Evolutionary conservation across 371 early-diverging fungal species (phyloP).

Genomic region (Sporodiniella umbellata): DNA sequence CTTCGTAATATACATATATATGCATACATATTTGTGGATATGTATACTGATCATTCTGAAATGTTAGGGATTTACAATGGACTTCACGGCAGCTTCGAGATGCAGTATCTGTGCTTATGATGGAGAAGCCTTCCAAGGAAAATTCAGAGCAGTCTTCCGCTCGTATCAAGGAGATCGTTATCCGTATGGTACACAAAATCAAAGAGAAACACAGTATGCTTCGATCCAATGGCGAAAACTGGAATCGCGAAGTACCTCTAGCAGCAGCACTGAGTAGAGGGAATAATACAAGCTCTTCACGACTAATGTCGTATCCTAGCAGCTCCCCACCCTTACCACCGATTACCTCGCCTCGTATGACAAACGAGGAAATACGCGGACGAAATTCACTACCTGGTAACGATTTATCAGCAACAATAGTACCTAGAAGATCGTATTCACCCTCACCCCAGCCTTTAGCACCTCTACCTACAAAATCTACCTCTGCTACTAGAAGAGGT

Average conservation of each 20-base stretch:
- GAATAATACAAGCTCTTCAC: constrained; percentile 12
- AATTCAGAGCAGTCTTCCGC: constrained; percentile 55
- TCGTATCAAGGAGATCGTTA: constrained; percentile 61
- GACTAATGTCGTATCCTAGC: constrained; percentile 15
- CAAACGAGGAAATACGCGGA: constrained; percentile 33
- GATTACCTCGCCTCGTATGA: constrained; percentile 14
- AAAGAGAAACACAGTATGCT: constrained; percentile 48
- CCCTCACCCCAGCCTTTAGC: constrained; percentile 9
- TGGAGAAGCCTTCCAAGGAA: constrained; percentile 50
- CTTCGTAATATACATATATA: constrained; percentile 50
- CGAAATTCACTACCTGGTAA: constrained; percentile 35
- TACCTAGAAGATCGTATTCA: constrained; percentile 18
- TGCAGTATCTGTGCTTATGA: constrained; percentile 51
- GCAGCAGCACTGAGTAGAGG: constrained; percentile 40
- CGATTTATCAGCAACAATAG: constrained; percentile 22
- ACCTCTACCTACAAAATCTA: constrained; percentile 38
- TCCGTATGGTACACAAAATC: constrained; percentile 56
- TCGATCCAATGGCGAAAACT: constrained; percentile 19
- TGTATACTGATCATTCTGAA: background rate
- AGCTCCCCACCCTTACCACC: constrained; percentile 14
- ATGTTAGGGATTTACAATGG: constrained; percentile 51
- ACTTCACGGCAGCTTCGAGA: constrained; percentile 55
- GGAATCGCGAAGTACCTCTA: constrained; percentile 36
- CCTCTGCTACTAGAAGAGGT: constrained; percentile 30
- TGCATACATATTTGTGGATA: background rate